Evolutionary conservation across 495 filamentous ascomycete genomes (phyloP).

Genomic region (Penicillium simplicissimum): DNA sequence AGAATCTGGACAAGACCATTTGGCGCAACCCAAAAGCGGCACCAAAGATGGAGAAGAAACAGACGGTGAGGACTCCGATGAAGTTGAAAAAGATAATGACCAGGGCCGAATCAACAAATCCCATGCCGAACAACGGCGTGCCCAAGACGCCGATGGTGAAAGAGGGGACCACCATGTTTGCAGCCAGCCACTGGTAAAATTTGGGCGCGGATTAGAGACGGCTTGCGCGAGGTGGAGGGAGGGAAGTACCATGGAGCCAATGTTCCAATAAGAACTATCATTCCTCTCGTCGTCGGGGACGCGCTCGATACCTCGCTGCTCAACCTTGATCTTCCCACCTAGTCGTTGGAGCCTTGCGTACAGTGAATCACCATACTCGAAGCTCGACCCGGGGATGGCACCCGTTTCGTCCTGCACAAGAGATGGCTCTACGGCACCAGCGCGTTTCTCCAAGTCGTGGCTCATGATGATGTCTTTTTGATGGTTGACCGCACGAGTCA

Average conservation of each 20-base stretch:
- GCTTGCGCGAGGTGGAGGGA: slow-evolving; percentile 18
- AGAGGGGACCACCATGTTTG: slow-evolving; percentile 31
- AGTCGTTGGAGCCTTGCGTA: slow-evolving; percentile 61
- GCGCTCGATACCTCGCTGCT: slow-evolving; percentile 40
- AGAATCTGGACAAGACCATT: slow-evolving; percentile 56
- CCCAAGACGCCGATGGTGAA: slow-evolving; percentile 60
- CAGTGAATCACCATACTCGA: slow-evolving; percentile 52
- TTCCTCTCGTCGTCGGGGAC: slow-evolving; percentile 49
- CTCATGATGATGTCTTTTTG: background rate
- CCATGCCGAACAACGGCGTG: slow-evolving; percentile 46
- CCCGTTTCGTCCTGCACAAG: slow-evolving; percentile 46
- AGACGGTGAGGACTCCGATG: slow-evolving; percentile 47
- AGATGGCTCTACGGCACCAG: slow-evolving; percentile 6
- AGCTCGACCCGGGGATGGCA: slow-evolving; percentile 55
- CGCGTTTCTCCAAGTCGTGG: slow-evolving; percentile 19
- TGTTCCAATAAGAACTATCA: slow-evolving; percentile 45
- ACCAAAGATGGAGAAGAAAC: slow-evolving; percentile 52
- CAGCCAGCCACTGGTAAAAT: slow-evolving; percentile 17
- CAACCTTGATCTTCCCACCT: slow-evolving; percentile 22
- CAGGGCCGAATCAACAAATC: slow-evolving; percentile 47
- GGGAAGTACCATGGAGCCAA: slow-evolving; percentile 32
- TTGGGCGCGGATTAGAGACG: slow-evolving; percentile 11
- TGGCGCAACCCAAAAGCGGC: slow-evolving; percentile 55
- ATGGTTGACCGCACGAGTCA: background rate
- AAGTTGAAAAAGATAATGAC: slow-evolving; percentile 59